A percentile compares a stretch with the other conserved stretches of the same genome.
Conservation (phyloP, 2,329 filamentous ascomycete genomes). For the Cladosporium sphaerospermum region DNA sequence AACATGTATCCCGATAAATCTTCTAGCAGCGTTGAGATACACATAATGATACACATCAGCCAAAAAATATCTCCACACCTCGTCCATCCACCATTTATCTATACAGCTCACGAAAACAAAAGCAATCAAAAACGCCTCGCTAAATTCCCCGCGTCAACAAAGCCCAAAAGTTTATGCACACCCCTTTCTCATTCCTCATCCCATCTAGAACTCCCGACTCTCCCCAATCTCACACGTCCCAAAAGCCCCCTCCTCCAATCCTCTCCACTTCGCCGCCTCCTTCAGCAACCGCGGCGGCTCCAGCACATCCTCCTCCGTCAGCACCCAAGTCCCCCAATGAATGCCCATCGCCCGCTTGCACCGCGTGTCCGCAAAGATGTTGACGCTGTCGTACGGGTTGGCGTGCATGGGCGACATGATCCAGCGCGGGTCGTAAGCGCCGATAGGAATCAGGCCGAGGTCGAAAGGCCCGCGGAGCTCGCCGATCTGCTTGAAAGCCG, state of each 20-base stretch:
- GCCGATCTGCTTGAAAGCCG: slow-evolving; percentile 81
- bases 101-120: too few species aligned
- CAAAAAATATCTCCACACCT: too few species aligned
- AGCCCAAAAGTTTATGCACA: too few species aligned
- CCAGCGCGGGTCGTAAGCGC: slow-evolving; percentile 70
- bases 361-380: slow-evolving; percentile 79
- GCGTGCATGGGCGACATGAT: slow-evolving; percentile 79
- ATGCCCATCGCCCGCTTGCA: slow-evolving; percentile 77
- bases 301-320: slow-evolving; percentile 77
- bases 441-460: slow-evolving; percentile 86
- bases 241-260: slow-evolving; percentile 68
- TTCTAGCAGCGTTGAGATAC: too few species aligned
- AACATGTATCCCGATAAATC: too few species aligned
- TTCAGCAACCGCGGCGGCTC: slow-evolving; percentile 71
- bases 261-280: slow-evolving; percentile 63
- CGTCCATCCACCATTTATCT: too few species aligned
- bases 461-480: slow-evolving; percentile 77
- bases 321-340: slow-evolving; percentile 83
- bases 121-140: too few species aligned
- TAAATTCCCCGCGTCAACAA: too few species aligned
- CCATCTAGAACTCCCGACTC: slow-evolving; percentile 59
- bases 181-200: not conserved
- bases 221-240: slow-evolving; percentile 81
- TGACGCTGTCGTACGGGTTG: slow-evolving; percentile 79
- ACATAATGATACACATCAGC: too few species aligned